These are phyloP conservation scores for Phaeolepiota aurea DNA, from an alignment of 768 basidiomycete species.

Conservation along the genomic window DNA sequence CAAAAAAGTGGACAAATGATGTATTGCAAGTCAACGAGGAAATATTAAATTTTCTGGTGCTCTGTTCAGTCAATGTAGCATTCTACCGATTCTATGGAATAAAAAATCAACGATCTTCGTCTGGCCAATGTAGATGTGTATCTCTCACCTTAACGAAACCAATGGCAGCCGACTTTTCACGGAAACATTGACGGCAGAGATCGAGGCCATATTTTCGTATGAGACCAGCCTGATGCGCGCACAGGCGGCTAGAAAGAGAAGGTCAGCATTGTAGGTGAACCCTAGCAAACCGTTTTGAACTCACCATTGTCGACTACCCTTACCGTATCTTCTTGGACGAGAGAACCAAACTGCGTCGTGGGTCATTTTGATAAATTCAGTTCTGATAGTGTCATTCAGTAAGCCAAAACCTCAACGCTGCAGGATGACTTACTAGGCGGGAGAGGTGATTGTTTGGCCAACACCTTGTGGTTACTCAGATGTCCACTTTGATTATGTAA, in stretches of 20 bases:
- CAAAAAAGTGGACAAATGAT: slow-evolving; percentile 1
- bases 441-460: too few relatives aligned
- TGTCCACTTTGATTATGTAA: slow-evolving; percentile 24
- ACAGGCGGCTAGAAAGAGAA: slow-evolving; percentile 66
- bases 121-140: too few relatives aligned
- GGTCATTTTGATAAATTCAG: slow-evolving; percentile 58
- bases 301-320: slow-evolving; percentile 92
- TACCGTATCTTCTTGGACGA: slow-evolving; percentile 90
- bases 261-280: not conserved
- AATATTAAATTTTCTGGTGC: too few relatives aligned
- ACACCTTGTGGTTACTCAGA: slow-evolving; percentile 7
- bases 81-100: too few relatives aligned
- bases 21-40: too few relatives aligned
- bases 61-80: too few relatives aligned
- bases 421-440: not conserved
- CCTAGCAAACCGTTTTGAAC: too few relatives aligned
- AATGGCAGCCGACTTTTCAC: slow-evolving; percentile 88
- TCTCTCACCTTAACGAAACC: slow-evolving; percentile 84
- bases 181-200: slow-evolving; percentile 98
- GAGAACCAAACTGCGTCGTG: slow-evolving; percentile 99
- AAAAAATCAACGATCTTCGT: too few relatives aligned
- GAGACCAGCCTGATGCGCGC: slow-evolving; percentile 95
- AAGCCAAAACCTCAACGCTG: not conserved
- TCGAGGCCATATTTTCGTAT: slow-evolving; percentile 96
- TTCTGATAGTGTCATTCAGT: not conserved